phyloP scores from a whole-genome alignment of 495 filamentous ascomycete species.

The Viridothelium virens region DNA sequence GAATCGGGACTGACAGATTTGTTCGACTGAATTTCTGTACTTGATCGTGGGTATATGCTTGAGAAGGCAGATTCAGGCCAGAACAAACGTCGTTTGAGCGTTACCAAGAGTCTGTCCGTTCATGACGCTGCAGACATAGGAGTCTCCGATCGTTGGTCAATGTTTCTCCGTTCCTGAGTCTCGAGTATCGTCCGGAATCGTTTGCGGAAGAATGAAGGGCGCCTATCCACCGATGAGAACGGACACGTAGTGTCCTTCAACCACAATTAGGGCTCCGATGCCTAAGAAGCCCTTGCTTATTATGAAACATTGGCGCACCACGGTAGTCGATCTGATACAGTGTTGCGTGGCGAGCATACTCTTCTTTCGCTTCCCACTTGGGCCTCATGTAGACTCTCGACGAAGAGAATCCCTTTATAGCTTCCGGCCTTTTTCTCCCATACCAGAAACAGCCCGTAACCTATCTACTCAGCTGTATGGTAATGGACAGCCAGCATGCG shows the following conservation, averaged over 20 bases:
- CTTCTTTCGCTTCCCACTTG: background rate
- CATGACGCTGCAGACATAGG: background rate
- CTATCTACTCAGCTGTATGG: too few relatives aligned
- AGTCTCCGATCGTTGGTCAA: background rate
- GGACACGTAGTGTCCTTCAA: background rate
- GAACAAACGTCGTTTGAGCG: background rate
- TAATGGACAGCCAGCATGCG: too few relatives aligned
- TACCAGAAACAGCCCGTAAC: too few relatives aligned
- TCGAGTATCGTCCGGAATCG: background rate
- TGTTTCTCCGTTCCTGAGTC: background rate
- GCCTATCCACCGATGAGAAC: background rate
- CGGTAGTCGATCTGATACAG: background rate
- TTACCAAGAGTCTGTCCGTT: background rate
- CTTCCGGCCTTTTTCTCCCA: background rate
- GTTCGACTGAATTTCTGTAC: constrained; percentile 25
- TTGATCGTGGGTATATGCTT: background rate
- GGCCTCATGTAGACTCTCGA: background rate
- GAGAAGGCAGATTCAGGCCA: background rate
- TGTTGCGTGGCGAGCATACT: background rate
- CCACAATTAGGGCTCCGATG: background rate
- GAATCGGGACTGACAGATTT: constrained; percentile 49
- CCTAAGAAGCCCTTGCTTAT: background rate
- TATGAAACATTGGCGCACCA: background rate
- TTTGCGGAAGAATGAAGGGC: background rate
- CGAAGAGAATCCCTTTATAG: background rate